These are phyloP conservation scores for Carex pumila DNA, from an alignment of 176 grass and related monocot genomes.

Conservation along the genomic window DNA sequence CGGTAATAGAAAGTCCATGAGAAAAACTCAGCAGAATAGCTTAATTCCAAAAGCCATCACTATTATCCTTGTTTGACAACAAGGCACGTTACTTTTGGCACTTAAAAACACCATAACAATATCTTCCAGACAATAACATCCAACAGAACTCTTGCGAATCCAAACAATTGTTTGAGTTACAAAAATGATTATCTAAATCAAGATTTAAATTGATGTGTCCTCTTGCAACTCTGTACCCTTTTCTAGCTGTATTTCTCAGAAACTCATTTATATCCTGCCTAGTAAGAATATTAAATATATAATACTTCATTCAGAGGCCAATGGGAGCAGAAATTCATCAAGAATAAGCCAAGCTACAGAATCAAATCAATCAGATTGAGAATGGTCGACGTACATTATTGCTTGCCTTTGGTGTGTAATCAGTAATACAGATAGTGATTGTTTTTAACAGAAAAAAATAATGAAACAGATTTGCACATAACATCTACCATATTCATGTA, in stretches of 20 bases:
- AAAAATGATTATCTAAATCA: neutral
- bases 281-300: neutral
- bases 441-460: neutral
- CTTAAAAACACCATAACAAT: neutral
- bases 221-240: too few species aligned
- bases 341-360: neutral
- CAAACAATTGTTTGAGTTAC: neutral
- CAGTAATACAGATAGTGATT: neutral
- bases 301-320: neutral
- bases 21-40: neutral
- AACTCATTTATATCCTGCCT: neutral
- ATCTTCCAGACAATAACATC: neutral
- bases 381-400: too few species aligned
- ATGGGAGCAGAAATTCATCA: neutral
- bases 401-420: too few species aligned
- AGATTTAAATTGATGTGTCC: neutral
- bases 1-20: neutral
- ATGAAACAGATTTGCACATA: neutral
- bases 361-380: neutral
- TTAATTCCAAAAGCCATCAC: neutral
- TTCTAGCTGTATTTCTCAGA: neutral
- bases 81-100: neutral
- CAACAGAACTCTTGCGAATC: neutral
- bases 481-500: constrained; percentile 82
- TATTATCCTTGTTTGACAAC: neutral